Evolutionary conservation across 257 asterid genomes (phyloP), one percentile per base, ranked within the genome.

Genomic region (Solanum lycopersicoides): DNA sequence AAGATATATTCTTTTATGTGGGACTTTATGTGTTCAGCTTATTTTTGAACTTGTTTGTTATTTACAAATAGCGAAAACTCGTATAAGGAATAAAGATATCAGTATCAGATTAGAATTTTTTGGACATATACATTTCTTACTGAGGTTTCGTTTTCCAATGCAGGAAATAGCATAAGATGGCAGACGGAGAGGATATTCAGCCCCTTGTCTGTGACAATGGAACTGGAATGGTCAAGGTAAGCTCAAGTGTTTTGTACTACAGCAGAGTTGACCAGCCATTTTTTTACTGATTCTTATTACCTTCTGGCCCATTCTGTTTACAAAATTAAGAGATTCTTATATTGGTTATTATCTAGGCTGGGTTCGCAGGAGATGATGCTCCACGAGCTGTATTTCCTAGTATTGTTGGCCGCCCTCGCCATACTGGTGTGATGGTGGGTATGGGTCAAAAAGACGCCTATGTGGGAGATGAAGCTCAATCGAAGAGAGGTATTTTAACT

Each of bases 301-400:
- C 32, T n/a, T 72, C 18, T n/a, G 69, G 16, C 56, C 71, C 28
- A 75, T 59, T 79, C 3, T 79, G 25, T 79, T 45, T 14, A 79
- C 16, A 44, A 44, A 44, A 42, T 47, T 28, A 76, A 72, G 63
- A 44, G n/a, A 56, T 88, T 34, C n/a, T 34, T 16, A 82, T 86
- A 21, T n/a, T 30, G 34, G 35, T 30, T 87, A 34, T 21, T 86
- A 15, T 83, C 71, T 85, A 95, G 98, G 98, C 98, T 91, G 98
- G 98, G 71, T 95, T 95, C 92, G 98, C 98, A 79, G 98, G 98
- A 88, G 98, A 95, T 91, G 98, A 95, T 91, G 98, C 98, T 60
- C 98, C 98, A 15, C 92, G 98, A 88, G 98, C 98, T 65, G 98
- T 95, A 41, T 95, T 95, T 86, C 98, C 98, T 4, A 95, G 98